These are phyloP conservation scores for Articulospora tetracladia DNA, from an alignment of 495 filamentous ascomycete species.

Conservation along the genomic window DNA sequence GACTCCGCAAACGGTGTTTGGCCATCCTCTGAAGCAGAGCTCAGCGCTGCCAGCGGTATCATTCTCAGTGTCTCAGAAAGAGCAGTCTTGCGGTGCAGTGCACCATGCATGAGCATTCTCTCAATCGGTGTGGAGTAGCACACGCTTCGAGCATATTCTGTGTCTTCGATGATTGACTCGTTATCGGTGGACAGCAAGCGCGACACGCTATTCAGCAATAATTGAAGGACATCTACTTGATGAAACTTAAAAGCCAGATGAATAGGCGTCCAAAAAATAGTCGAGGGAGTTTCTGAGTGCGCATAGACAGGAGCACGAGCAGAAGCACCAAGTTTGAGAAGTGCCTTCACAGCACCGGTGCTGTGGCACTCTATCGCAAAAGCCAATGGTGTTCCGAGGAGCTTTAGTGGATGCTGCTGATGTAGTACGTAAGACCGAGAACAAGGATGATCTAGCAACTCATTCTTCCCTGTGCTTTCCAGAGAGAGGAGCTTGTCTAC, in stretches of 20 bases:
- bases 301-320: constrained; percentile 8
- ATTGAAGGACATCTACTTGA: constrained; percentile 18
- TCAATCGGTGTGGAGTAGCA: constrained; percentile 23
- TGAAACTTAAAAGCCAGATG: constrained; percentile 30
- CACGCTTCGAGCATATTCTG: constrained; percentile 18
- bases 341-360: constrained; percentile 12
- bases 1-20: constrained; percentile 25
- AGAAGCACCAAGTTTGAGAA: constrained; percentile 19
- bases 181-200: too few species aligned
- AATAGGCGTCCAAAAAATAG: constrained; percentile 25
- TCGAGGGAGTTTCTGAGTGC: constrained; percentile 6
- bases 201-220: constrained; percentile 11
- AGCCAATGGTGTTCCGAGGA: constrained; percentile 27
- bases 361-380: constrained; percentile 23
- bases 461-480: background rate
- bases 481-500: background rate
- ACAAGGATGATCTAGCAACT: constrained; percentile 13
- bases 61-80: constrained; percentile 12
- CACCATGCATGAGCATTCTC: constrained; percentile 24
- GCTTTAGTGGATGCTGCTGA: constrained; percentile 26
- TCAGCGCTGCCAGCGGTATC: constrained; percentile 5
- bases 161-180: too few species aligned
- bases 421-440: constrained; percentile 14
- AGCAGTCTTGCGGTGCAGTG: background rate
- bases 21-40: constrained; percentile 18